Base-by-base conservation (phyloP, 2,329 filamentous ascomycete genomes). In the Fusarium burgessii region DNA sequence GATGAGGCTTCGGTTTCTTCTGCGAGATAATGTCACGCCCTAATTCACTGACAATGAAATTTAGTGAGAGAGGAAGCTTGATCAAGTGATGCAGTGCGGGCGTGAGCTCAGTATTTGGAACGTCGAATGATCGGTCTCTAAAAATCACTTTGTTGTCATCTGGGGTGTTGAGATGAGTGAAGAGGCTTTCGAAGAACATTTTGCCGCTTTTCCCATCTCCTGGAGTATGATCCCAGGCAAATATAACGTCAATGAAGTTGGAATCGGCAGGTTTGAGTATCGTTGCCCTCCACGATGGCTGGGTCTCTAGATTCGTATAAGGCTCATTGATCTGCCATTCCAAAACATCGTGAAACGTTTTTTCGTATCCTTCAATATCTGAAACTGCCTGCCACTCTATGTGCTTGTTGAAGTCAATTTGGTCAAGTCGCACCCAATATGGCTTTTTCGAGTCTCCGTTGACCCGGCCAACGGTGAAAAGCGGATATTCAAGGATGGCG, bases 171-270 rank as follows among this genome's bases (percentile, higher is more conserved):
- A 70, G 54, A 18, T 43, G 38, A 4, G n/a, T 25, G 3, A 67
- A 55, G 0, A 70, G 18, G 18, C 42, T 70, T 2, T 63, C 41
- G 1, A 67, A 62, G 4, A 70, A 70, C 0, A 70, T 15, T 7
- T 58, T 63, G 0, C 68, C 68, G 15, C 68, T 67, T 4, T 70
- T 70, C 1, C 68, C 68, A 29, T 70, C 68, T 6, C 43, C 68
- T 0, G 58, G 23, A 1, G 68, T 67, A 17, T 70, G 68, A 4
- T 70, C 62, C 68, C 68, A 70, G 1, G 66, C 66, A 45, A 70
- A 70, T 5, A 70, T 11, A 2, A 70, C 3, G 13, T 70, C 68
- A 1, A 70, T 32, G 11, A 59, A 70, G 6, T 43, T 42, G 10
- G 29, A 8, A 4, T 41, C 25, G 33, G 12, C 3, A 2, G 41